These are phyloP conservation scores for Solanum chmielewskii DNA, from an alignment of 257 asterid genomes.

Conservation along the genomic window DNA sequence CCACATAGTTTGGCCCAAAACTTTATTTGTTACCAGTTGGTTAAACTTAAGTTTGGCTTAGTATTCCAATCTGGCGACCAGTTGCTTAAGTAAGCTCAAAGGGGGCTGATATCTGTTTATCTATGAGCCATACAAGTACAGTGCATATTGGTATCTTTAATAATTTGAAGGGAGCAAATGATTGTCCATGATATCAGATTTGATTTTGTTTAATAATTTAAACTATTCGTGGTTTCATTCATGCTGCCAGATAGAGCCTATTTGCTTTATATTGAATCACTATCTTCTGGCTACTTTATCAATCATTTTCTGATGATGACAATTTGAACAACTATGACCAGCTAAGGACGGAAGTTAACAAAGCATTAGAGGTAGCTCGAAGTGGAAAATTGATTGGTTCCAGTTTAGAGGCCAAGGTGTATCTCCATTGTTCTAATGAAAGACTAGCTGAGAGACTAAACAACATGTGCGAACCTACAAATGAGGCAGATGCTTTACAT, in stretches of 20 bases:
- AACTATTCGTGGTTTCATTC: background rate
- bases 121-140: background rate
- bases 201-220: background rate
- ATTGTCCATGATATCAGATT: background rate
- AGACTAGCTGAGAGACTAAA: conserved; percentile 35
- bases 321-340: conserved; percentile 21
- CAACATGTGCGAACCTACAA: conserved; percentile 39
- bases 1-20: background rate
- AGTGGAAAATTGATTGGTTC: conserved; percentile 76
- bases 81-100: background rate
- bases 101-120: background rate
- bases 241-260: background rate
- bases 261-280: background rate
- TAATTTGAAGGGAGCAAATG: background rate
- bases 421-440: conserved; percentile 55
- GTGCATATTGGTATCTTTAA: background rate
- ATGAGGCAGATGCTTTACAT: conserved; percentile 73
- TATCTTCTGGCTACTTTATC: background rate
- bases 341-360: conserved; percentile 97
- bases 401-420: conserved; percentile 86
- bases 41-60: background rate
- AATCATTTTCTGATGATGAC: background rate
- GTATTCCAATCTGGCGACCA: background rate
- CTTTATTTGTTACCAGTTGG: background rate
- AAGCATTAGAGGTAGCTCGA: conserved; percentile 89